phyloP scores from a whole-genome alignment of 1,139 yeast species.

The Scheffersomyces parashehatae region DNA sequence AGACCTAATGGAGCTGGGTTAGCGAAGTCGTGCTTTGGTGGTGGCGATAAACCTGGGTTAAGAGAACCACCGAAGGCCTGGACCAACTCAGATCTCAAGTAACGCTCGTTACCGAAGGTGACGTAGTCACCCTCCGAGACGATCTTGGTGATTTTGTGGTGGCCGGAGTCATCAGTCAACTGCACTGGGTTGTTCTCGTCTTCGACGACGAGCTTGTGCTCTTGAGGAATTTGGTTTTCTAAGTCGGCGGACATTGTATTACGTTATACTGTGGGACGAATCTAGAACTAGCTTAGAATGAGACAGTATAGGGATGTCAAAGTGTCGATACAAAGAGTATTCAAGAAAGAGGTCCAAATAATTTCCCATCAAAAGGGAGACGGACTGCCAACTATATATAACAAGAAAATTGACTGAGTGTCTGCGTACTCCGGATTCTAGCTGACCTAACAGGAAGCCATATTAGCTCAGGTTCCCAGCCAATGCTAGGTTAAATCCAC shows the following conservation, averaged over 20 bases:
- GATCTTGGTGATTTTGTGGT: conserved; percentile 9
- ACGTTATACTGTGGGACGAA: too few species aligned
- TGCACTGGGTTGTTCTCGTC: neutral
- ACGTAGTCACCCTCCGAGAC: conserved; percentile 55
- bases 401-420: too few species aligned
- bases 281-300: too few species aligned
- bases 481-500: too few species aligned
- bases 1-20: conserved; percentile 90
- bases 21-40: conserved; percentile 72
- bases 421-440: too few species aligned
- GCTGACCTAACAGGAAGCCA: too few species aligned
- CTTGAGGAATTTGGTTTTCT: conserved; percentile 1
- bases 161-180: neutral
- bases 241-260: conserved; percentile 1
- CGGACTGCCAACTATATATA: too few species aligned
- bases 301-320: too few species aligned
- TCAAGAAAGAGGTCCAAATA: too few species aligned
- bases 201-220: conserved; percentile 1
- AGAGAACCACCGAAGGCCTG: conserved; percentile 76
- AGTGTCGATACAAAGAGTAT: too few species aligned
- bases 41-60: conserved; percentile 63
- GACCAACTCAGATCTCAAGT: conserved; percentile 53
- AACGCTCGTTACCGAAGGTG: conserved; percentile 34
- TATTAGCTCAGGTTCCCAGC: too few species aligned
- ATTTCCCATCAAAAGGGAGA: too few species aligned